A percentile compares a stretch with the other conserved stretches of the same genome.
phyloP scores from a whole-genome alignment of 768 basidiomycete species.

The Agrocybe chaxingu region DNA sequence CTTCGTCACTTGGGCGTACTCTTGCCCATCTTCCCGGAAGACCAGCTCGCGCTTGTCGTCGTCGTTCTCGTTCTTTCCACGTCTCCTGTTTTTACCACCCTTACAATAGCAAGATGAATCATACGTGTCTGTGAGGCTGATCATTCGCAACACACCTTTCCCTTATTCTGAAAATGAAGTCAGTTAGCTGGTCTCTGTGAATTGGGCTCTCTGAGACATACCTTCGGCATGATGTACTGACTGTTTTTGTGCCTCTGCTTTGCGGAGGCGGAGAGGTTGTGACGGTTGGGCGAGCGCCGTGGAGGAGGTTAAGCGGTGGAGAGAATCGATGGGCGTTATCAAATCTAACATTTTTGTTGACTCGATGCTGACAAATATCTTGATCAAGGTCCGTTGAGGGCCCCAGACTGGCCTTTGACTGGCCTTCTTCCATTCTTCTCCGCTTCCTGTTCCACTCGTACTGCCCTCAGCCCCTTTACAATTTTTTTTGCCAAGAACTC shows the following conservation, averaged over 20 bases:
- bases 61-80: slow-evolving; percentile 99
- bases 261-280: background rate
- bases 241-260: background rate
- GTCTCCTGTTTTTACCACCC: slow-evolving; percentile 99
- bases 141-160: slow-evolving; percentile 49
- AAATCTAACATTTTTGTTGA: no score
- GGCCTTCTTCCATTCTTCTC: no score
- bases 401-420: no score
- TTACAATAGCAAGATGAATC: slow-evolving; percentile 24
- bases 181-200: background rate
- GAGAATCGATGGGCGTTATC: no score
- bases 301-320: background rate
- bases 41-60: slow-evolving; percentile 98
- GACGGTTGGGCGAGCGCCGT: background rate
- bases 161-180: slow-evolving; percentile 54
- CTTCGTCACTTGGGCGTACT: slow-evolving; percentile 97
- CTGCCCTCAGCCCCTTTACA: no score
- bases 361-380: no score
- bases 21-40: slow-evolving; percentile 98
- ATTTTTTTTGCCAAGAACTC: no score
- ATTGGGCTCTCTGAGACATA: background rate
- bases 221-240: slow-evolving; percentile 3
- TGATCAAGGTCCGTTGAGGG: no score
- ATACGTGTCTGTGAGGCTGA: background rate
- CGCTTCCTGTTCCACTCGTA: no score